A percentile compares a stretch with the other conserved stretches of the same genome.
These are phyloP conservation scores for Paratinospora sagittata DNA, from an alignment of 164 flowering plant genomes.

Conservation along the genomic window DNA sequence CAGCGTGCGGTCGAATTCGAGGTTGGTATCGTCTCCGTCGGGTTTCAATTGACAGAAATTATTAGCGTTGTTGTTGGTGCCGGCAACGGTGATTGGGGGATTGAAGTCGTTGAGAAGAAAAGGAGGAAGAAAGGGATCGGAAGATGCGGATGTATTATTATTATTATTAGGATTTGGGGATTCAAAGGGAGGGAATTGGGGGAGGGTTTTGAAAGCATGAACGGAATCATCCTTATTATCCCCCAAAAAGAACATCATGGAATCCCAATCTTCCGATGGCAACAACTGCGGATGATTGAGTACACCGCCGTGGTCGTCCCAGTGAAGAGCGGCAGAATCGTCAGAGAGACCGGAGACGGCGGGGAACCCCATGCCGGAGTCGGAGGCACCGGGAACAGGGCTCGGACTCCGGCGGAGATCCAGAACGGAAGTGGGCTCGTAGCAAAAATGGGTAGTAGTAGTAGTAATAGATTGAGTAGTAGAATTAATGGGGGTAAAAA, in stretches of 20 bases:
- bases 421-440: conserved; percentile 89
- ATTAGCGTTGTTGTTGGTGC: too few relatives aligned
- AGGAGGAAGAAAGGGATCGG: not conserved
- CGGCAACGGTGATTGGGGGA: conserved; percentile 6
- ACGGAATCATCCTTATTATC: conserved; percentile 38
- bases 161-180: conserved; percentile 1
- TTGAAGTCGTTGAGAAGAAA: conserved; percentile 13
- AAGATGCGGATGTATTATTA: not conserved
- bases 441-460: conserved; percentile 16
- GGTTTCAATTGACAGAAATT: not conserved
- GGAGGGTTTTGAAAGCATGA: conserved; percentile 13
- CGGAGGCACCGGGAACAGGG: conserved; percentile 32
- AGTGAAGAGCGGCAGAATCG: conserved; percentile 24
- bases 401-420: conserved; percentile 71
- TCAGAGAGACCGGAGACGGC: conserved; percentile 20
- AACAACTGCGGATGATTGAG: conserved; percentile 19
- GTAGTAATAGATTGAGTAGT: conserved; percentile 1
- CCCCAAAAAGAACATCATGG: conserved; percentile 50
- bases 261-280: conserved; percentile 63
- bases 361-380: conserved; percentile 14
- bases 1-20: conserved; percentile 37
- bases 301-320: conserved; percentile 22
- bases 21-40: conserved; percentile 6
- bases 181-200: conserved; percentile 27
- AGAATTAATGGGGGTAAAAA: conserved; percentile 4